These are phyloP conservation scores for Pezicula carpinea DNA, from an alignment of 2,329 filamentous ascomycete species.

Conservation along the genomic window DNA sequence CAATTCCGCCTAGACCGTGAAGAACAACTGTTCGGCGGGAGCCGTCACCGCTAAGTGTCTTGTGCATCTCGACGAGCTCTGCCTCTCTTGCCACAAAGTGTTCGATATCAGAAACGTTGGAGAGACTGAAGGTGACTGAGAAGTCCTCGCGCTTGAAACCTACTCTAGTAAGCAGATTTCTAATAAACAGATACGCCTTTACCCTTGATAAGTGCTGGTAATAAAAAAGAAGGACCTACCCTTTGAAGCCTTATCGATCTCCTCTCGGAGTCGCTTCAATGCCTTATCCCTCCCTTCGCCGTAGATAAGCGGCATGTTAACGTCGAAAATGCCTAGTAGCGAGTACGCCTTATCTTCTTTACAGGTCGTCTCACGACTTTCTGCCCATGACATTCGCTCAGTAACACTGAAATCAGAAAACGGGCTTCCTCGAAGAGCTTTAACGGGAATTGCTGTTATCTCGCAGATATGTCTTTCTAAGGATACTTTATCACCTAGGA, in stretches of 20 bases:
- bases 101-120: conserved; percentile 21
- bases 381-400: conserved; percentile 34
- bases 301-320: conserved; percentile 41
- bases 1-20: conserved; percentile 38
- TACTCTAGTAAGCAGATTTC: conserved; percentile 14
- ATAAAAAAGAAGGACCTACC: conserved; percentile 4
- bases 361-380: conserved; percentile 28
- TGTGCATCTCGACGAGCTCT: conserved; percentile 28
- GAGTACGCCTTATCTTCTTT: conserved; percentile 41
- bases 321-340: conserved; percentile 38
- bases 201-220: background rate
- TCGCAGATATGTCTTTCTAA: conserved; percentile 16
- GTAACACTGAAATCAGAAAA: conserved; percentile 12
- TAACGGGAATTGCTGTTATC: conserved; percentile 14
- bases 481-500: conserved; percentile 13
- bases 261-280: conserved; percentile 29
- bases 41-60: conserved; percentile 20
- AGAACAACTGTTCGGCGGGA: conserved; percentile 9
- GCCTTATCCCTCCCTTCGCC: conserved; percentile 30
- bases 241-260: conserved; percentile 24
- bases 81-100: conserved; percentile 29
- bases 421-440: conserved; percentile 9
- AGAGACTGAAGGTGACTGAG: conserved; percentile 25
- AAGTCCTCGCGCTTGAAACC: conserved; percentile 22
- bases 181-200: background rate